Evolutionary conservation across 495 filamentous ascomycete genomes (phyloP).

Genomic region (Neurospora africana): DNA sequence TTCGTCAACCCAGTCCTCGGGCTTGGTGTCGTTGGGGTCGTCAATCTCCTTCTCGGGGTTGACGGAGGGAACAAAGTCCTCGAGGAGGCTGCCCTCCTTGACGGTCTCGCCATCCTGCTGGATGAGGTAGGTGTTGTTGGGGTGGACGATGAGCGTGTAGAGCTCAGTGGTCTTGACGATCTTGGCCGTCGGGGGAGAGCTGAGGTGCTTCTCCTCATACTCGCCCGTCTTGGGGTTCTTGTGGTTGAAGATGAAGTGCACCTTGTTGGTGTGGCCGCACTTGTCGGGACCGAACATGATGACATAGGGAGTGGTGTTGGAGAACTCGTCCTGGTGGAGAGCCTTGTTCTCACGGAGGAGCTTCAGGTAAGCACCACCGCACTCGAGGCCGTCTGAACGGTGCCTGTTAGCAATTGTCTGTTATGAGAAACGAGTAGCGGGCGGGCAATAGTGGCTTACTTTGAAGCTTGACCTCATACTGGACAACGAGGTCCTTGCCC

Average conservation of each 20-base stretch:
- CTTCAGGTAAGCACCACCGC: conserved; percentile 99
- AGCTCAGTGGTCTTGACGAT: conserved; percentile 85
- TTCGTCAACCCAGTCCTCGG: conserved; percentile 91
- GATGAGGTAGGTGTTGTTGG: conserved; percentile 90
- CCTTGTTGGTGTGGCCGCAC: conserved; percentile 98
- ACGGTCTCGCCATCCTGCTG: conserved; percentile 75
- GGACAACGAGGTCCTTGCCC: conserved; percentile 90
- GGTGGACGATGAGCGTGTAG: conserved; percentile 91
- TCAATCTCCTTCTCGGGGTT: conserved; percentile 96
- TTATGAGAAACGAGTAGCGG: background rate
- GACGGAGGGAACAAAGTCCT: conserved; percentile 87
- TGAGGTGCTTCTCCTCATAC: conserved; percentile 99
- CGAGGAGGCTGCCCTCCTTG: conserved; percentile 84
- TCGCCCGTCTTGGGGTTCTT: conserved; percentile 99
- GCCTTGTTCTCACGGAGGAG: conserved; percentile 95
- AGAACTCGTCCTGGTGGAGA: conserved; percentile 95
- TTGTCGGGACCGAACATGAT: conserved; percentile 99
- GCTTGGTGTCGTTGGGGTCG: conserved; percentile 91
- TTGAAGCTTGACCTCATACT: conserved; percentile 99
- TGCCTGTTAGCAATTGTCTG: conserved; percentile 5
- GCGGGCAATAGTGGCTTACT: conserved; percentile 45
- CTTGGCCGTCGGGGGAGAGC: conserved; percentile 68
- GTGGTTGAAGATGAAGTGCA: conserved; percentile 99
- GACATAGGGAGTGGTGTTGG: conserved; percentile 91
- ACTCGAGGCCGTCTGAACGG: conserved; percentile 75